Evolutionary conservation across 208 protist species (phyloP).

Genomic region (Phytomonas francai): DNA sequence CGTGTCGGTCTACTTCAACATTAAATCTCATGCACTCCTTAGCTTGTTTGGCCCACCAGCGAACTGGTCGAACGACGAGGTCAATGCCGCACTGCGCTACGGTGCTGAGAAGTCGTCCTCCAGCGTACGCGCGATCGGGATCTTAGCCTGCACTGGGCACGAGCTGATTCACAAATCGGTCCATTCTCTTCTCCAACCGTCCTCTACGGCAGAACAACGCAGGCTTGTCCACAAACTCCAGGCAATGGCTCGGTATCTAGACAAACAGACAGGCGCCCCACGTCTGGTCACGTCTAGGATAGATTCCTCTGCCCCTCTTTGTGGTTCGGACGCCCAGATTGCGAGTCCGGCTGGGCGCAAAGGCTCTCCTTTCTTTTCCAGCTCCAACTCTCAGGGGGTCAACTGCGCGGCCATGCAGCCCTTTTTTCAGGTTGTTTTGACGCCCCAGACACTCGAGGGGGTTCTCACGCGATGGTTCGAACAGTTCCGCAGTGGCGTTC

Average conservation of each 20-base stretch:
- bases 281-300: no score
- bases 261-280: neutral
- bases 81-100: neutral
- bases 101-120: no score
- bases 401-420: neutral
- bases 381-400: no score
- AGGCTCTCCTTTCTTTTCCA: neutral
- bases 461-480: neutral
- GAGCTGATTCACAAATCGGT: neutral
- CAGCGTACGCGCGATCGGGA: neutral
- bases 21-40: neutral
- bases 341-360: no score
- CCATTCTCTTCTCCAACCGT: neutral
- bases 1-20: neutral
- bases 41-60: neutral
- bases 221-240: neutral
- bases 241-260: neutral
- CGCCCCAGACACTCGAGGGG: neutral
- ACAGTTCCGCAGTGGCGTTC: neutral
- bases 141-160: neutral
- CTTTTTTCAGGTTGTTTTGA: neutral
- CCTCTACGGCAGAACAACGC: neutral
- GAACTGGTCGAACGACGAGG: neutral
- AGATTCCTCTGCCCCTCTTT: neutral
- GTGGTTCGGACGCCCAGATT: neutral